These are phyloP conservation scores for Alternaria panax DNA, from an alignment of 2,329 filamentous ascomycete genomes.

Conservation along the genomic window DNA sequence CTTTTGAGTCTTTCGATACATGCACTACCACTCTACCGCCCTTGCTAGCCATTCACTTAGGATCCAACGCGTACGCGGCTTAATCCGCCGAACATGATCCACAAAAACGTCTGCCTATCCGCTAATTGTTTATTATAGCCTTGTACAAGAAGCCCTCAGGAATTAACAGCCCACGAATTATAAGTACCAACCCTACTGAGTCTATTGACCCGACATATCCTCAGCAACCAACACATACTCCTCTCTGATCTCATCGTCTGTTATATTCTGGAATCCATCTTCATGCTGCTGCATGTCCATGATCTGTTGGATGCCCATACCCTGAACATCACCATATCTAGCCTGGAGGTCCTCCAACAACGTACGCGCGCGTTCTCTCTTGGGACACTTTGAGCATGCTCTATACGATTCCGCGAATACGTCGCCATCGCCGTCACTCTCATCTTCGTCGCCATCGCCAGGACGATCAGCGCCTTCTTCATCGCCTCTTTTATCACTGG, in stretches of 20 bases:
- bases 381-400: not conserved
- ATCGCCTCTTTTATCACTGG: not conserved
- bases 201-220: not conserved
- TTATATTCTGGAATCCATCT: not conserved
- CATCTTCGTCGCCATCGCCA: not conserved
- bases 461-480: not conserved
- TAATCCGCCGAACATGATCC: too few relatives aligned
- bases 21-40: too few relatives aligned
- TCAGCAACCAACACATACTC: not conserved
- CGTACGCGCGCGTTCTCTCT: not conserved
- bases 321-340: not conserved
- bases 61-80: too few relatives aligned
- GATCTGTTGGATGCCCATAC: not conserved
- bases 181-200: not conserved
- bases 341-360: not conserved
- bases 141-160: too few relatives aligned
- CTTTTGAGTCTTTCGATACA: too few relatives aligned
- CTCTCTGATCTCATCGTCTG: not conserved
- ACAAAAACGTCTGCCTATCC: too few relatives aligned
- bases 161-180: not conserved
- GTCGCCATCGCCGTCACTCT: conserved; percentile 3
- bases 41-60: too few relatives aligned
- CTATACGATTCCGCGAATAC: not conserved
- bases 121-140: too few relatives aligned
- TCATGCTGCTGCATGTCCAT: not conserved